phyloP scores from a whole-genome alignment of 179 eudicot species.

The Spinacia oleracea region DNA sequence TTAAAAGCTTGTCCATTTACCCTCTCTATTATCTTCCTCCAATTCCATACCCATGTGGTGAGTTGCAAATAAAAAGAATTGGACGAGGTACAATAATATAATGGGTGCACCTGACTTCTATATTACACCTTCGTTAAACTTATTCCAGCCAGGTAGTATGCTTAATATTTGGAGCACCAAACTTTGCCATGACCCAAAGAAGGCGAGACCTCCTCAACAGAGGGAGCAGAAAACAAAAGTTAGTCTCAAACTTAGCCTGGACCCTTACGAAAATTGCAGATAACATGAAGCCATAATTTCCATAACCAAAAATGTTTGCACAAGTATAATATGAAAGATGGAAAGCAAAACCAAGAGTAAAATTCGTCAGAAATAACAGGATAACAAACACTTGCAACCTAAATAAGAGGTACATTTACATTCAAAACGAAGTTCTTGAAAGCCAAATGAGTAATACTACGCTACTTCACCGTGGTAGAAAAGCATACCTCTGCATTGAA shows the following conservation, averaged over 20 bases:
- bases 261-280: background rate
- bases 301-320: background rate
- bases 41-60: too few relatives aligned
- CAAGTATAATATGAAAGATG: too few relatives aligned
- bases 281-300: background rate
- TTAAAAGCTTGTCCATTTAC: background rate
- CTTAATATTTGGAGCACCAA: too few relatives aligned
- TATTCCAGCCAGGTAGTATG: background rate
- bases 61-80: too few relatives aligned
- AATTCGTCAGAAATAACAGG: too few relatives aligned
- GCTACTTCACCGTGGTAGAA: background rate
- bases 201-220: background rate
- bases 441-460: background rate
- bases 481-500: constrained; percentile 63
- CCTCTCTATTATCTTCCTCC: too few relatives aligned
- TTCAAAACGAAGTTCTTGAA: background rate
- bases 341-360: too few relatives aligned
- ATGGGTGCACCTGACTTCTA: background rate
- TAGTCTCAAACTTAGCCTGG: background rate
- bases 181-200: background rate
- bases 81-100: background rate
- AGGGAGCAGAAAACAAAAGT: background rate
- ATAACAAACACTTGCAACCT: too few relatives aligned
- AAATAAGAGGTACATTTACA: background rate
- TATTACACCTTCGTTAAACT: background rate